These are phyloP conservation scores for Penicillium verhagenii DNA, from an alignment of 495 filamentous ascomycete genomes.

Conservation along the genomic window DNA sequence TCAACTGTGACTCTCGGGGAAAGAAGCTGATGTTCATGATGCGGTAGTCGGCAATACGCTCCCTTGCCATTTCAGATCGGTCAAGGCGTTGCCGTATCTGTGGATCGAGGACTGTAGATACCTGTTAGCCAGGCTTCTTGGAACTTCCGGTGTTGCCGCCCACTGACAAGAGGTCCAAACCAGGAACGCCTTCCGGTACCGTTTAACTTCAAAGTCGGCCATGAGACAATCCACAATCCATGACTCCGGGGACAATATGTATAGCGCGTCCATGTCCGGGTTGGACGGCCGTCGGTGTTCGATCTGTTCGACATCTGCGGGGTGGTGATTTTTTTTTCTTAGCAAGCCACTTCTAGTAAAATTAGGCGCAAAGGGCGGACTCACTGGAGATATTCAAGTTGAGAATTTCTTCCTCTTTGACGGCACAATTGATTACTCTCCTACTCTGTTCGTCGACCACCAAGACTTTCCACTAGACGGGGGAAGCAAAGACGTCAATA, in stretches of 20 bases:
- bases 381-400: constrained; percentile 92
- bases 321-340: constrained; percentile 20
- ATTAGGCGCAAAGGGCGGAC: constrained; percentile 20
- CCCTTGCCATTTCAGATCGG: constrained; percentile 57
- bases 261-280: constrained; percentile 87
- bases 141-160: constrained; percentile 3
- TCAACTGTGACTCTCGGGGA: constrained; percentile 84
- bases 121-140: constrained; percentile 15
- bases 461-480: constrained; percentile 86
- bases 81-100: constrained; percentile 56
- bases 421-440: constrained; percentile 79
- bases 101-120: constrained; percentile 49
- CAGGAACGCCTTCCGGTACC: constrained; percentile 71
- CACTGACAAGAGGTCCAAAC: constrained; percentile 80
- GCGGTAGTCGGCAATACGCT: constrained; percentile 69
- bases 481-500: constrained; percentile 24
- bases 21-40: constrained; percentile 83
- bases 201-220: constrained; percentile 80
- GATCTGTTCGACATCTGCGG: constrained; percentile 84
- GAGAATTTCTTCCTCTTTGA: constrained; percentile 93
- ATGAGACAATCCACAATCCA: constrained; percentile 91
- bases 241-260: constrained; percentile 78
- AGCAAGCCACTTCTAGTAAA: constrained; percentile 21
- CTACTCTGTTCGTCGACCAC: constrained; percentile 79
- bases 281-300: constrained; percentile 79